A percentile compares a stretch with the other conserved stretches of the same genome.
Evolutionary conservation across 192 early-diverging fungal species (phyloP).

Genomic region (Rhizophagus prolifer): DNA sequence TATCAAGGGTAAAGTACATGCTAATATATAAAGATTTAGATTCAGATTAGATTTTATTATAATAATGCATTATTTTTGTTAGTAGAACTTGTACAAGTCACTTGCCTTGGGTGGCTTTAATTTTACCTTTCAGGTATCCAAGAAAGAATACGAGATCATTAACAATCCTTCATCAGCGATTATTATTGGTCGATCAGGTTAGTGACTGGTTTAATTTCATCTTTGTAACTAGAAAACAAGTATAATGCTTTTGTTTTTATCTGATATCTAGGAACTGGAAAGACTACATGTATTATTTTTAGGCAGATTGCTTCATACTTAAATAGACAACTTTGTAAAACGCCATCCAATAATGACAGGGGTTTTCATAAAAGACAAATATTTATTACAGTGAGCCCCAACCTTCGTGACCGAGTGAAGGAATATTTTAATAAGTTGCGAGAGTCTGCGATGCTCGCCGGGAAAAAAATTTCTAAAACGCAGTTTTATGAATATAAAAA

Average conservation of each 20-base stretch:
- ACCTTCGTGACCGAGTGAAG: slow-evolving; percentile 6
- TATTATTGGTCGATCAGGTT: slow-evolving; percentile 26
- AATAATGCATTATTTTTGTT: not conserved
- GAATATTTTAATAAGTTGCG: slow-evolving; percentile 12
- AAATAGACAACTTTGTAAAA: not conserved
- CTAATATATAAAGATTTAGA: no score
- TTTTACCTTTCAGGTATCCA: slow-evolving; percentile 26
- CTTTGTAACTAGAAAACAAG: not conserved
- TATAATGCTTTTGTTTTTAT: not conserved
- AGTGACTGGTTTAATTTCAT: slow-evolving; percentile 7
- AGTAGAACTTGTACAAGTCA: slow-evolving; percentile 20
- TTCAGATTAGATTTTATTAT: no score
- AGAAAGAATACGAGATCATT: slow-evolving; percentile 21
- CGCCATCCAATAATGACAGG: not conserved
- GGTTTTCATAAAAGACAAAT: slow-evolving; percentile 16
- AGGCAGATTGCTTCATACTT: slow-evolving; percentile 11
- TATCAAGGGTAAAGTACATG: slow-evolving; percentile 29
- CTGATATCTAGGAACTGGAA: slow-evolving; percentile 14
- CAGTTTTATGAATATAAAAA: slow-evolving; percentile 8
- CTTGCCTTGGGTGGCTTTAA: not conserved
- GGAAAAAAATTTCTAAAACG: not conserved
- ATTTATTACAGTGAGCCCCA: slow-evolving; percentile 22
- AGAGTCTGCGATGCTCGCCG: not conserved
- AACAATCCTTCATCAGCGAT: slow-evolving; percentile 9
- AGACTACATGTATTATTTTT: slow-evolving; percentile 16